A percentile compares a stretch with the other conserved stretches of the same genome.
These are phyloP conservation scores for Lasiosphaeria miniovina DNA, from an alignment of 495 filamentous ascomycete genomes.

Conservation along the genomic window DNA sequence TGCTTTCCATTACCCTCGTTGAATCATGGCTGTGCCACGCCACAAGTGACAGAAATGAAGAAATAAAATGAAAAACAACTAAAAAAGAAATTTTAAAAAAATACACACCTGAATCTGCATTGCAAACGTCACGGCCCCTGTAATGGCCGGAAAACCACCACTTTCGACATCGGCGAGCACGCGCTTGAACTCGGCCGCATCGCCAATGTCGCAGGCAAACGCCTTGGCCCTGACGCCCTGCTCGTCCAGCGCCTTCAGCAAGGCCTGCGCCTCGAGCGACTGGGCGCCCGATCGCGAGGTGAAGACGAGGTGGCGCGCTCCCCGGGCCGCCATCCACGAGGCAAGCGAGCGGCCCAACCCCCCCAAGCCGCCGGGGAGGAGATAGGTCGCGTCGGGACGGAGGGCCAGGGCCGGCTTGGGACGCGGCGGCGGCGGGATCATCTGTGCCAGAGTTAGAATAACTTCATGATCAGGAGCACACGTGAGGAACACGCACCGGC, in stretches of 20 bases:
- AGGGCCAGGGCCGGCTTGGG: neutral
- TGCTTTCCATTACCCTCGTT: neutral
- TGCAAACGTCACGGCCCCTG: slow-evolving; percentile 45
- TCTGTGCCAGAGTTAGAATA: no score
- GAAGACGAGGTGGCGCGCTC: slow-evolving; percentile 35
- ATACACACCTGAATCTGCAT: slow-evolving; percentile 40
- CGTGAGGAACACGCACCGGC: slow-evolving; percentile 6
- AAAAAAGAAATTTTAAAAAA: no score
- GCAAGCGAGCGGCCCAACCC: slow-evolving; percentile 54
- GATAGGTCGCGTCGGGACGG: slow-evolving; percentile 33
- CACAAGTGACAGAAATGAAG: no score
- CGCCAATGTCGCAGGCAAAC: slow-evolving; percentile 39
- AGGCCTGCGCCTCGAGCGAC: slow-evolving; percentile 12
- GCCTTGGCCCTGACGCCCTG: slow-evolving; percentile 26
- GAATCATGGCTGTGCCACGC: neutral
- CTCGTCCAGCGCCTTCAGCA: slow-evolving; percentile 24
- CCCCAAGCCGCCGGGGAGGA: slow-evolving; percentile 54
- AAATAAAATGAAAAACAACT: no score
- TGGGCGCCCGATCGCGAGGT: slow-evolving; percentile 28
- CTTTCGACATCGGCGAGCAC: slow-evolving; percentile 27
- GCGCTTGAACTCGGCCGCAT: neutral
- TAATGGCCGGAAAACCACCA: slow-evolving; percentile 44
- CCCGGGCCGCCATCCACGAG: slow-evolving; percentile 32
- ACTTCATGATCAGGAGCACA: no score
- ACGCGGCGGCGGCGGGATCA: neutral